Evolutionary conservation across 208 protist species (phyloP), one percentile per base, ranked within the genome.

Genomic region (Perkinsela sp.): DNA sequence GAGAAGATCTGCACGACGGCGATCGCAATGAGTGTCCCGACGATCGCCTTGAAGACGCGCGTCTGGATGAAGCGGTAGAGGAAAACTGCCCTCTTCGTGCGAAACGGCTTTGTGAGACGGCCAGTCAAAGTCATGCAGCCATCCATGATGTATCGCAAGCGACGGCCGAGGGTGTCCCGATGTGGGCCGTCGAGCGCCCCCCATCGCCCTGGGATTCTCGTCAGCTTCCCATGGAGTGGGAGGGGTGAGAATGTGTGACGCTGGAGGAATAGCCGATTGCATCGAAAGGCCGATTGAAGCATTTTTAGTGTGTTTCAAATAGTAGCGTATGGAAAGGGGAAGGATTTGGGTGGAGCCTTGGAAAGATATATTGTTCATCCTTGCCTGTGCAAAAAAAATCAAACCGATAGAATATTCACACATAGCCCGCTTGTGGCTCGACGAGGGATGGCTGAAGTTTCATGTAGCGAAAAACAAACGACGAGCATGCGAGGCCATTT

Each of bases 21-120:
- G 40, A 57, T n/a, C 6, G 22, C 22, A 22, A 89, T 81, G 80
- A 90, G 86, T 30, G 78, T 75, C 79, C 87, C 84, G 2, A 90
- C 82, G 68, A 80, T 82, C 28, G 85, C 86, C 69, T 88, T 90
- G 83, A 82, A 90, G 29, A 89, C 66, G 65, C 88, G 82, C 69
- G 86, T 70, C 70, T 90, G 85, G 40, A 80, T 82, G 71, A 88
- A 87, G 66, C 85, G 83, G 79, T 81, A 90, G 32, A 89, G 74
- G 81, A 82, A 90, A 0, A 82, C 77, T 1, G 74, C 81, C 1
- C 81, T 76, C 68, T 82, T 82, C 0, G 85, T 89, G 31, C 85
- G 85, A 32, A 90, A 75, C 1, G 85, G 85, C 76, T 88, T 88
- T 67, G 85, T 90, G 32, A 82, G 66, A 15, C 80, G 70, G 1